Conservation (phyloP, 768 basidiomycete species). For the Ramaria sp. region DNA sequence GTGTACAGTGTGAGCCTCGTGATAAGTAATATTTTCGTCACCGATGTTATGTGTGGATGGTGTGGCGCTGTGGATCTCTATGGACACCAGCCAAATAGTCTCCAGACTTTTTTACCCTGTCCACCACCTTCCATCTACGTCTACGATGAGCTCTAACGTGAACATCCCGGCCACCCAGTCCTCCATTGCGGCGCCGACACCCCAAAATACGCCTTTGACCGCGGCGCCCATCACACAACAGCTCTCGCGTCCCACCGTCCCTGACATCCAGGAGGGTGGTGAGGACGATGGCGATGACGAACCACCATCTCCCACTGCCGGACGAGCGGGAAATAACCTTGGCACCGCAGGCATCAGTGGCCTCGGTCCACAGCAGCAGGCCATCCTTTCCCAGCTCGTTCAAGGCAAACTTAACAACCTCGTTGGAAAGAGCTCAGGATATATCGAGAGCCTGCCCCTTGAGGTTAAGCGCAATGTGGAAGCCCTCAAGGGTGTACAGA, state of each 20-base stretch:
- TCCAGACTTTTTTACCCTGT: neutral
- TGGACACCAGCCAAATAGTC: neutral
- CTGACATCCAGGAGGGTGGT: conserved; percentile 77
- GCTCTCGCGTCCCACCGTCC: conserved; percentile 80
- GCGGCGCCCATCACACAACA: conserved; percentile 72
- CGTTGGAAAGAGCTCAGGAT: conserved; percentile 86
- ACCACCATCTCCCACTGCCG: neutral
- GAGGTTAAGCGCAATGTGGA: conserved; percentile 79
- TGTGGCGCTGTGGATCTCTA: neutral
- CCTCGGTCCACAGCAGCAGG: conserved; percentile 29
- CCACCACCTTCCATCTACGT: neutral
- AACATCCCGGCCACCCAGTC: conserved; percentile 17
- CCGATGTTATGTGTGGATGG: too few species aligned
- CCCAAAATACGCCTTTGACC: conserved; percentile 83
- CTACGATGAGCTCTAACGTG: conserved; percentile 7
- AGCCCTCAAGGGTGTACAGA: conserved; percentile 89
- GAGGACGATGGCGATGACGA: conserved; percentile 57
- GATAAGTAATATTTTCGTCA: too few species aligned
- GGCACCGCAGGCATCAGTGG: conserved; percentile 26
- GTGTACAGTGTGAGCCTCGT: too few species aligned
- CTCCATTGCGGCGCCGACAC: conserved; percentile 79
- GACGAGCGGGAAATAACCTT: conserved; percentile 23
- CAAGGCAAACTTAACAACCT: conserved; percentile 80
- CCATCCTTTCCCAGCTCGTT: conserved; percentile 70
- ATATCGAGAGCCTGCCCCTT: conserved; percentile 79